These are phyloP conservation scores for Ligustrum vulgare DNA, from an alignment of 257 asterid genomes.

Conservation along the genomic window DNA sequence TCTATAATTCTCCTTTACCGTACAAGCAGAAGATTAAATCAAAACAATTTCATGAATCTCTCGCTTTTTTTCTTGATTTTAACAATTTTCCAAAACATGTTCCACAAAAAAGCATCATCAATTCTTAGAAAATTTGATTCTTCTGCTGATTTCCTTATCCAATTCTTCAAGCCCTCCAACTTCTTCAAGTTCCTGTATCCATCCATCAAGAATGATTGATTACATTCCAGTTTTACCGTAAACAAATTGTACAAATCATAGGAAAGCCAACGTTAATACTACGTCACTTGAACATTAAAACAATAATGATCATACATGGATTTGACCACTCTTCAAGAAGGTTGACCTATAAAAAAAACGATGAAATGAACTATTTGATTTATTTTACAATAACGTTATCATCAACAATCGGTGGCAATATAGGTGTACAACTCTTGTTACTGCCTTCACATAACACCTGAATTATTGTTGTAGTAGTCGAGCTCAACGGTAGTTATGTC, in stretches of 20 bases:
- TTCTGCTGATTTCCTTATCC: slow-evolving; percentile 70
- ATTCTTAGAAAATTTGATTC: slow-evolving; percentile 53
- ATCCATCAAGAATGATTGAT: neutral
- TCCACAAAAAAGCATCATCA: slow-evolving; percentile 19
- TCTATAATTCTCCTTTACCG: neutral
- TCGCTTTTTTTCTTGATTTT: neutral
- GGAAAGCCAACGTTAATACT: neutral
- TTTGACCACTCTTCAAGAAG: neutral
- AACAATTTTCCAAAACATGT: neutral
- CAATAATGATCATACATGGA: neutral
- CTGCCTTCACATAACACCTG: too few relatives aligned
- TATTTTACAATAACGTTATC: too few relatives aligned
- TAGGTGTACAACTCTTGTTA: too few relatives aligned
- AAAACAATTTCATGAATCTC: neutral
- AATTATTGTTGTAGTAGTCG: too few relatives aligned
- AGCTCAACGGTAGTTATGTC: too few relatives aligned
- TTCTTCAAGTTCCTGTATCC: slow-evolving; percentile 72
- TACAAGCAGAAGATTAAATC: neutral
- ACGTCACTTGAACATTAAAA: too few relatives aligned
- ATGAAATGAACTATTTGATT: neutral
- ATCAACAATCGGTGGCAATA: too few relatives aligned
- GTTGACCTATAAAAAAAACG: neutral
- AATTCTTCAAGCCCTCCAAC: slow-evolving; percentile 78
- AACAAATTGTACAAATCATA: neutral
- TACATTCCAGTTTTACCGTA: neutral